phyloP scores from a whole-genome alignment of 1,284 basidiomycete genomes.

The Amylostereum chailletii region DNA sequence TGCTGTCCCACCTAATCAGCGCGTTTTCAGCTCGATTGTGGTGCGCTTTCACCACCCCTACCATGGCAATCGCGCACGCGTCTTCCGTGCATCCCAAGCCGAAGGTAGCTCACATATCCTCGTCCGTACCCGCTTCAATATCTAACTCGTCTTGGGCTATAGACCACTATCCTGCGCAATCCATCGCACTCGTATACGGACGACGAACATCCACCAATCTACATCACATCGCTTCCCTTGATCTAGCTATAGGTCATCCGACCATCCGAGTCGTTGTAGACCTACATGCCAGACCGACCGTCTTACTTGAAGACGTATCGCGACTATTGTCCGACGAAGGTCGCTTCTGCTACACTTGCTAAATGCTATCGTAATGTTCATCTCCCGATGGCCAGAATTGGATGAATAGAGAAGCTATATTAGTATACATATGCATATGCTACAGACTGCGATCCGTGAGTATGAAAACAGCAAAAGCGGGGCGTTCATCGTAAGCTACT shows the following conservation, averaged over 20 bases:
- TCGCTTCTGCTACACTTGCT: too few relatives aligned
- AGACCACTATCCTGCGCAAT: constrained; percentile 42
- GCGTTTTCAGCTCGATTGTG: constrained; percentile 47
- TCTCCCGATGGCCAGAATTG: too few relatives aligned
- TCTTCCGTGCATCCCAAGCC: constrained; percentile 42
- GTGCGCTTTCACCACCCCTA: constrained; percentile 76
- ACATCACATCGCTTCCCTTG: constrained; percentile 39
- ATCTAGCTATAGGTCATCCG: background rate
- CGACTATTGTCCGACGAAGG: too few relatives aligned
- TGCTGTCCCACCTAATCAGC: background rate
- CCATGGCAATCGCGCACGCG: constrained; percentile 68
- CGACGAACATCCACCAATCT: constrained; percentile 28
- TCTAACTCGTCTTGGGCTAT: background rate
- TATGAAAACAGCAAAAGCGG: too few relatives aligned
- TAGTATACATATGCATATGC: too few relatives aligned
- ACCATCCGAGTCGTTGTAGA: too few relatives aligned
- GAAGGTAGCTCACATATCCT: constrained; percentile 32
- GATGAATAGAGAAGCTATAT: too few relatives aligned
- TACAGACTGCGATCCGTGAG: too few relatives aligned
- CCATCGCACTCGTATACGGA: constrained; percentile 18
- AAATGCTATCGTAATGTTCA: too few relatives aligned
- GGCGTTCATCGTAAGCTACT: too few relatives aligned
- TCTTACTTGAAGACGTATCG: too few relatives aligned
- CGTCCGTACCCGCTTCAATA: background rate
- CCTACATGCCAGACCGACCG: too few relatives aligned